Evolutionary conservation across 352 stramenopile genomes (phyloP), one percentile per base, ranked within the genome.

Genomic region (Phytopythium aichiense): DNA sequence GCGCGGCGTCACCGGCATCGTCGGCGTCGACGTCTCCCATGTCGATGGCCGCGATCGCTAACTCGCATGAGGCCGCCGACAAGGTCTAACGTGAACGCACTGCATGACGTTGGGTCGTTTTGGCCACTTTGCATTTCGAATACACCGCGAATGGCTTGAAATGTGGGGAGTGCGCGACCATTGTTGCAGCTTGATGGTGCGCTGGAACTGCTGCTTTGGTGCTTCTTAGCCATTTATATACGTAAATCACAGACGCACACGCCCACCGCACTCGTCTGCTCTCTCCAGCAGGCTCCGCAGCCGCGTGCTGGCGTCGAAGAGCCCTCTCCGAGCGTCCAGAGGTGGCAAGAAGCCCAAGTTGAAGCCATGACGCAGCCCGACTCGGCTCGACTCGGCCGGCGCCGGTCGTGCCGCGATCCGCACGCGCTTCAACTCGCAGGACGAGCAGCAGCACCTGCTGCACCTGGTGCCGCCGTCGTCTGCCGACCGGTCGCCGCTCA

Each of bases 401-500:
- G 22, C 49, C 73, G 57, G 31, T 57, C 55, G 56, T 40, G 52
- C 38, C 7, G 56, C 28, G 45, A 76, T 90, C 64, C 79, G 83
- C 63, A 90, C 83, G 60, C 69, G 65, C 64, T 92, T 92, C 61
- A 73, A 88, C 62, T 86, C 76, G 52, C 63, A 57, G 11, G 81
- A 92, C 51, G 81, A 88, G 49, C 66, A 65, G 45, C 67, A 64
- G n/a, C 61, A 53, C 57, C 53, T 63, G 42, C 48, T 89, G 67
- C 84, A 90, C 28, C 69, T 91, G 48, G 69, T 92, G 56, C 81
- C 84, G 28, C 84, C 84, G 45, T 92, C 84, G 35, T 92, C 84
- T 2, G 72, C 78, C 0, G 84, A 92, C 57, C 81, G 81, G 11
- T 92, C 84, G 61, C 76, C 81, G 42, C 76, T 92, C 64, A 92